These are phyloP conservation scores for Lipomyces sp. DNA, from an alignment of 805 yeast genomes.

Conservation along the genomic window DNA sequence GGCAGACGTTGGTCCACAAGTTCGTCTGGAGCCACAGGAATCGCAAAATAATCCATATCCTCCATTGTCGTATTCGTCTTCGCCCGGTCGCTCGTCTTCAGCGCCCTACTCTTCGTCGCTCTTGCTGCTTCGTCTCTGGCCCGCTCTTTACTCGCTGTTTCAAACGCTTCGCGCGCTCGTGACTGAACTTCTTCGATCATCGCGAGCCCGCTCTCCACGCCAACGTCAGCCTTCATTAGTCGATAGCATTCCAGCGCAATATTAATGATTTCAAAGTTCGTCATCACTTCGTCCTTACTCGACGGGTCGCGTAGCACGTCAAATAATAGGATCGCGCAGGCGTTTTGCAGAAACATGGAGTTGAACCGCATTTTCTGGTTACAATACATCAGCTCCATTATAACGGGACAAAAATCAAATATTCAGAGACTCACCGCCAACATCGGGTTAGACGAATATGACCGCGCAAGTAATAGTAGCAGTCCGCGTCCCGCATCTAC, in stretches of 20 bases:
- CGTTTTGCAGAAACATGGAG: slow-evolving; percentile 25
- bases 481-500: slow-evolving; percentile 26
- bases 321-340: slow-evolving; percentile 25
- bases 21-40: too few relatives aligned
- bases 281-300: slow-evolving; percentile 18
- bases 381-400: neutral
- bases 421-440: slow-evolving; percentile 10
- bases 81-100: too few relatives aligned
- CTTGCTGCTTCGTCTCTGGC: neutral
- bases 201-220: slow-evolving; percentile 17
- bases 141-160: slow-evolving; percentile 8
- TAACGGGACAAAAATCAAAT: neutral
- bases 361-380: slow-evolving; percentile 25
- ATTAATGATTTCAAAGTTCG: slow-evolving; percentile 25
- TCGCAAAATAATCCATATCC: too few relatives aligned
- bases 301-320: slow-evolving; percentile 25
- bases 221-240: slow-evolving; percentile 18
- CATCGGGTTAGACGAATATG: slow-evolving; percentile 26
- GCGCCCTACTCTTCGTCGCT: too few relatives aligned
- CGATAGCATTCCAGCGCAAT: slow-evolving; percentile 27
- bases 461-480: slow-evolving; percentile 20
- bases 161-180: slow-evolving; percentile 22
- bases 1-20: too few relatives aligned
- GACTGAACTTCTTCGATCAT: slow-evolving; percentile 25
- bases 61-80: too few relatives aligned